Percentiles rank a stretch among this genome's conserved stretches.
Evolutionary conservation across 345 rosid genomes (phyloP).

Genomic region (Arabidopsis suecica): DNA sequence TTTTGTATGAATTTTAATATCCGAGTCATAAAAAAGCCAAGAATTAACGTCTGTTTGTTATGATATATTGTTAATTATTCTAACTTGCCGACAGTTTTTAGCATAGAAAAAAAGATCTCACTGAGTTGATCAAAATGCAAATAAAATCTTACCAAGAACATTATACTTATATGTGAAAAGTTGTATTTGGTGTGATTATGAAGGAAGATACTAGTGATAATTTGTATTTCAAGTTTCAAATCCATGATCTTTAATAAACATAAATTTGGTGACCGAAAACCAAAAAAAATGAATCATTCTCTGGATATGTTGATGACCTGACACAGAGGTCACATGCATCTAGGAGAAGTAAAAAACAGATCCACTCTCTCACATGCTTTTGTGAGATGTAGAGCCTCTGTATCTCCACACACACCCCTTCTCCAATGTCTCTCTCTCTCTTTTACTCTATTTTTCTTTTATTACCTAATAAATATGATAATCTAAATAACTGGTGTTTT

Average conservation of each 20-base stretch:
- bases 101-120: too few relatives aligned
- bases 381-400: slow-evolving; percentile 47
- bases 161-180: not conserved
- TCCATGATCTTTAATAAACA: not conserved
- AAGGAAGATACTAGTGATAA: not conserved
- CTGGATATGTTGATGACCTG: slow-evolving; percentile 36
- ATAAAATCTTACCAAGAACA: not conserved
- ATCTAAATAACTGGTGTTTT: slow-evolving; percentile 3
- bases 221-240: not conserved
- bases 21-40: too few relatives aligned
- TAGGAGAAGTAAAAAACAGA: slow-evolving; percentile 38
- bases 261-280: not conserved
- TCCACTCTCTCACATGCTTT: slow-evolving; percentile 78
- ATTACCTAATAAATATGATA: not conserved
- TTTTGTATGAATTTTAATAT: too few relatives aligned
- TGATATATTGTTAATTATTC: too few relatives aligned
- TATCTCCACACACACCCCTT: slow-evolving; percentile 45
- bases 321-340: slow-evolving; percentile 59
- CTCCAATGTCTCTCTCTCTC: slow-evolving; percentile 4
- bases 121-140: not conserved
- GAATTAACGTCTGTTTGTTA: too few relatives aligned
- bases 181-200: not conserved
- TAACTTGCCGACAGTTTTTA: too few relatives aligned
- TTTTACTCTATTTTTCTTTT: not conserved
- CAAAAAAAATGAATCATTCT: slow-evolving; percentile 24